phyloP scores from a whole-genome alignment of 371 early-diverging fungal species.

The Zychaea mexicana region DNA sequence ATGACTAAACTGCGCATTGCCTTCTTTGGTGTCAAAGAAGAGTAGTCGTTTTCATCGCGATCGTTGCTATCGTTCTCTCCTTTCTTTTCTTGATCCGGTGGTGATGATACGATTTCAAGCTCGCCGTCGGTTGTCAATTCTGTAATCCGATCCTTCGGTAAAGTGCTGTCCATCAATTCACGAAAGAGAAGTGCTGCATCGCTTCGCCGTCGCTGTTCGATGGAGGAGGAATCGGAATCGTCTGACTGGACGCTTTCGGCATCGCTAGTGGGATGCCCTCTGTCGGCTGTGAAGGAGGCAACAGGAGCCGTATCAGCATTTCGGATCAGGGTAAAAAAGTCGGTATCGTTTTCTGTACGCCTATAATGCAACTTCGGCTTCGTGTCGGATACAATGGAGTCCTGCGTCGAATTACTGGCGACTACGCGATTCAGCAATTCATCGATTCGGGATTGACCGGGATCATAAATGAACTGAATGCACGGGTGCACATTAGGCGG shows the following conservation, averaged over 20 bases:
- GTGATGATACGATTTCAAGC: not conserved
- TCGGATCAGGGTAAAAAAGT: constrained; percentile 33
- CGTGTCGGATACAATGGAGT: not conserved
- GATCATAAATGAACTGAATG: constrained; percentile 44
- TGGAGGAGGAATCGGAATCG: not conserved
- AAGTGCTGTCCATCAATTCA: constrained; percentile 8
- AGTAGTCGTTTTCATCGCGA: not conserved
- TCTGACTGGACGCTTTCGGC: not conserved
- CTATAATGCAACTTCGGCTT: constrained; percentile 32
- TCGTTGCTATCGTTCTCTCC: not conserved
- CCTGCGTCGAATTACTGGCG: not conserved
- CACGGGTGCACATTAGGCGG: constrained; percentile 44
- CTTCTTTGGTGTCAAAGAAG: not conserved
- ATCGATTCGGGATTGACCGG: constrained; percentile 23
- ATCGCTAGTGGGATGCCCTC: not conserved
- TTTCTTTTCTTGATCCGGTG: not conserved
- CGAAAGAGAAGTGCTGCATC: constrained; percentile 7
- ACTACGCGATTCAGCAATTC: constrained; percentile 17
- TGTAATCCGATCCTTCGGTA: constrained; percentile 9
- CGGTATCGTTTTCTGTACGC: constrained; percentile 37
- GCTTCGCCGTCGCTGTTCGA: constrained; percentile 7
- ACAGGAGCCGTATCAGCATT: not conserved
- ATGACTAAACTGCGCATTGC: constrained; percentile 47
- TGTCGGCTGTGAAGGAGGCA: not conserved
- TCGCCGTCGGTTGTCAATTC: constrained; percentile 11